Evolutionary conservation across 805 yeast species (phyloP).

Genomic region (Ogataea minuta): DNA sequence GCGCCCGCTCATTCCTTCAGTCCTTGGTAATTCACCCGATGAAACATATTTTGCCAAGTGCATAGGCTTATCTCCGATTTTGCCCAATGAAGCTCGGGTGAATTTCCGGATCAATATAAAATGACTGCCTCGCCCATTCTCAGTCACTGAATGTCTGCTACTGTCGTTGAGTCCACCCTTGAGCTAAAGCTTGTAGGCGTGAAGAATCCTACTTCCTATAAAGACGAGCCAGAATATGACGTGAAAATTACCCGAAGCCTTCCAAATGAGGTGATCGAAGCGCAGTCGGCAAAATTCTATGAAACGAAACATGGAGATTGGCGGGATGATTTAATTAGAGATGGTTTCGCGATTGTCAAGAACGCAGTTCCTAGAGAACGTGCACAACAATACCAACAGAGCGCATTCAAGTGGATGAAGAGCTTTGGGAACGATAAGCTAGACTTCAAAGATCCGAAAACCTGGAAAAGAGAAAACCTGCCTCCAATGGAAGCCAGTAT

Average conservation of each 20-base stretch:
- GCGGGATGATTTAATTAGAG: conserved; percentile 1
- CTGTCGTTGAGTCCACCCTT: not conserved
- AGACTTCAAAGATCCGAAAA: conserved; percentile 26
- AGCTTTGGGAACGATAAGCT: conserved; percentile 19
- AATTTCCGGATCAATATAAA: not conserved
- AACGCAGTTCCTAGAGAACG: not conserved
- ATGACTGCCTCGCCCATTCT: too few relatives aligned
- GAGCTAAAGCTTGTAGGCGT: not conserved
- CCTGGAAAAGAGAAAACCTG: conserved; percentile 31
- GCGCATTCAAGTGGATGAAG: conserved; percentile 16
- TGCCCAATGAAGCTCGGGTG: not conserved
- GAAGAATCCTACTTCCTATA: not conserved
- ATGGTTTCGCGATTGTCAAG: conserved; percentile 1
- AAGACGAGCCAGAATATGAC: not conserved
- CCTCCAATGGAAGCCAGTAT: conserved; percentile 23
- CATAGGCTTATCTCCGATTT: not conserved
- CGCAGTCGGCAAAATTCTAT: not conserved
- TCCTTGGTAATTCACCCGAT: too few relatives aligned
- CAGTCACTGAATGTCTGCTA: not conserved
- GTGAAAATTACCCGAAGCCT: not conserved
- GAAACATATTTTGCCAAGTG: too few relatives aligned
- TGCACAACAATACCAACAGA: conserved; percentile 1
- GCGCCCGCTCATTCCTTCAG: too few relatives aligned
- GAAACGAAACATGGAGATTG: not conserved
- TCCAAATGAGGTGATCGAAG: conserved; percentile 1